phyloP scores from a whole-genome alignment of 2,329 filamentous ascomycete species.

The Claviceps monticola region DNA sequence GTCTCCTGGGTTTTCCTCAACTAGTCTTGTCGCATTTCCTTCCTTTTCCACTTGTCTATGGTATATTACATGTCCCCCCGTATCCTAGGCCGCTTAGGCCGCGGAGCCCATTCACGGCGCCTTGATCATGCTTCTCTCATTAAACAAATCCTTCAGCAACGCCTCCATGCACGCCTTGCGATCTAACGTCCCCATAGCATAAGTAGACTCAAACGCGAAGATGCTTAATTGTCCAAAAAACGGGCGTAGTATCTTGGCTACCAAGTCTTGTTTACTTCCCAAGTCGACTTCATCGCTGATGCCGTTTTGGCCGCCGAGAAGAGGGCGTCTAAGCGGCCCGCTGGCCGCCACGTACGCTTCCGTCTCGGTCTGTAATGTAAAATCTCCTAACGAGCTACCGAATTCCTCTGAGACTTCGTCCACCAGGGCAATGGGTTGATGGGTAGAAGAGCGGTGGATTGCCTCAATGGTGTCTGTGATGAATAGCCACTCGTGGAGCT shows the following conservation, averaged over 20 bases:
- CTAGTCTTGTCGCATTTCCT: no score
- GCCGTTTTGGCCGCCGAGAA: conserved; percentile 37
- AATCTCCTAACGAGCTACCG: conserved; percentile 26
- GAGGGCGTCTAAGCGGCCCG: conserved; percentile 28
- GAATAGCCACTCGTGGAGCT: conserved; percentile 96
- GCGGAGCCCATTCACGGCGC: conserved; percentile 27
- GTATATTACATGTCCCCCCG: neutral
- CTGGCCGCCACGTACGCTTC: conserved; percentile 22
- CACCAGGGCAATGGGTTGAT: conserved; percentile 60
- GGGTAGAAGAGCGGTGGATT: conserved; percentile 63
- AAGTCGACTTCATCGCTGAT: conserved; percentile 41
- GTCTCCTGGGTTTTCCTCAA: no score
- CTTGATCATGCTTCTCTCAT: conserved; percentile 56
- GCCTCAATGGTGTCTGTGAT: conserved; percentile 95
- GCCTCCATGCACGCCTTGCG: conserved; percentile 46
- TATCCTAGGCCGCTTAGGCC: neutral
- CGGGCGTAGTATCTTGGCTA: conserved; percentile 65
- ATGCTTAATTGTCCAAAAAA: conserved; percentile 92
- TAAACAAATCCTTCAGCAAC: conserved; percentile 63
- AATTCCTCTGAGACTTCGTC: conserved; percentile 76
- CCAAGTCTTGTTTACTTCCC: conserved; percentile 53
- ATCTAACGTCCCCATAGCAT: conserved; percentile 65
- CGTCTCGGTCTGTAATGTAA: conserved; percentile 21
- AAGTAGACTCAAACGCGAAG: conserved; percentile 82
- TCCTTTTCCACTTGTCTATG: no score